A percentile compares a stretch with the other conserved stretches of the same genome.
Conservation (phyloP, 768 basidiomycete genomes). For the Pleurotus giganteus region DNA sequence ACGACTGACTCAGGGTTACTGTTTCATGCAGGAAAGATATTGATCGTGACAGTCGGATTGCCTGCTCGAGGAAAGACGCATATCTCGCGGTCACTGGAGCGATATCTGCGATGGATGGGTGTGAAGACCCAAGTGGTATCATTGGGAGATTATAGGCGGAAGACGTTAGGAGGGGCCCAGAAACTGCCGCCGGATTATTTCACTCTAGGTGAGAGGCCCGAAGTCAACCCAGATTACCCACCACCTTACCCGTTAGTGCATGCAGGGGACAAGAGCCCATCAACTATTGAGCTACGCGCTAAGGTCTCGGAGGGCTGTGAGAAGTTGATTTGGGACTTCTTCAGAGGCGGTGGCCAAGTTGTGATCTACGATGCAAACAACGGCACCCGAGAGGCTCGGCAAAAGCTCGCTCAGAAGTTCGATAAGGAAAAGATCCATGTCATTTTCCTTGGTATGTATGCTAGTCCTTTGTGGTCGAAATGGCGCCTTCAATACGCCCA, state of each 20-base stretch:
- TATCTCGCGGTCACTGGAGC: slow-evolving; percentile 90
- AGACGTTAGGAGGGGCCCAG: slow-evolving; percentile 84
- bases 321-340: slow-evolving; percentile 86
- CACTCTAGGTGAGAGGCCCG: slow-evolving; percentile 53
- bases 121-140: slow-evolving; percentile 95
- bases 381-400: slow-evolving; percentile 65
- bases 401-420: slow-evolving; percentile 79
- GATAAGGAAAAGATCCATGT: slow-evolving; percentile 88
- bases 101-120: slow-evolving; percentile 98
- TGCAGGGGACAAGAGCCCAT: slow-evolving; percentile 72
- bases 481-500: neutral
- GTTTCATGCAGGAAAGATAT: slow-evolving; percentile 93
- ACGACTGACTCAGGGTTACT: slow-evolving; percentile 86
- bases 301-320: slow-evolving; percentile 83
- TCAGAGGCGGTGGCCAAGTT: slow-evolving; percentile 85
- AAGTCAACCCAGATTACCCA: slow-evolving; percentile 1
- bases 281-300: slow-evolving; percentile 76
- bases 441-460: slow-evolving; percentile 75
- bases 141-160: slow-evolving; percentile 91
- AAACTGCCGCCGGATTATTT: slow-evolving; percentile 94
- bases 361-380: slow-evolving; percentile 99
- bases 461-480: neutral
- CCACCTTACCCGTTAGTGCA: neutral
- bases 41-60: slow-evolving; percentile 88
- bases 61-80: slow-evolving; percentile 97